These are phyloP conservation scores for Cryptococcus wingfieldii DNA, from an alignment of 1,284 basidiomycete genomes.

Conservation along the genomic window DNA sequence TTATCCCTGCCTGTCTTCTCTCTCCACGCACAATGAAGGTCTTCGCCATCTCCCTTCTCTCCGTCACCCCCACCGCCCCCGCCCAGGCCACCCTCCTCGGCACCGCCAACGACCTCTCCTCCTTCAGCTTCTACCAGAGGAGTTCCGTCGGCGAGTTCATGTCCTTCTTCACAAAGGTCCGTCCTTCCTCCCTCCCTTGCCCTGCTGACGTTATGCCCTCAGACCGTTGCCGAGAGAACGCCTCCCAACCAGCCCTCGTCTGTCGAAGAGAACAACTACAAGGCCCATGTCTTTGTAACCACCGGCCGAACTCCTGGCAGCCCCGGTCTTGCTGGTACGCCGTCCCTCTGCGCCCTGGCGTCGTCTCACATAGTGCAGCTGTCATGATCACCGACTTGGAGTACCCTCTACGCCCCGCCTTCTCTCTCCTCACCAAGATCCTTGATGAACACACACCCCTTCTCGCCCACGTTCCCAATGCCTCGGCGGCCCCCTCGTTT, in stretches of 20 bases:
- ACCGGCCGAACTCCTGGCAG: conserved; percentile 35
- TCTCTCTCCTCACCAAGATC: conserved; percentile 89
- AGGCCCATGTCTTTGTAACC: conserved; percentile 78
- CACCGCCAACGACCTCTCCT: conserved; percentile 75
- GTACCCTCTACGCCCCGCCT: conserved; percentile 94
- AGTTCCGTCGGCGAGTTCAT: conserved; percentile 82
- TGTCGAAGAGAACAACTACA: conserved; percentile 91
- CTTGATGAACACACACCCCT: conserved; percentile 84
- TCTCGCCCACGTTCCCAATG: conserved; percentile 55
- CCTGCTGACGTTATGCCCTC: not conserved
- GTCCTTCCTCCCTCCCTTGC: not conserved
- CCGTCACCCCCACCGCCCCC: conserved; percentile 43
- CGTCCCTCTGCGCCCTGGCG: not conserved
- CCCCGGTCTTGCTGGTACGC: conserved; percentile 62
- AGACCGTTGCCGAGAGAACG: conserved; percentile 90
- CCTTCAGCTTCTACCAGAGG: conserved; percentile 91
- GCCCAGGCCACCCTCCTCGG: conserved; percentile 61
- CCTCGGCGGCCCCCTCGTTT: conserved; percentile 38
- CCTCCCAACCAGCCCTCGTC: conserved; percentile 82
- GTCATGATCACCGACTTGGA: conserved; percentile 93
- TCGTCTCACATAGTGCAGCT: conserved; percentile 52
- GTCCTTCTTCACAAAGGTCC: conserved; percentile 72
- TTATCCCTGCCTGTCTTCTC: no score
- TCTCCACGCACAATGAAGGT: conserved; percentile 50
- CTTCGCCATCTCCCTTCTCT: conserved; percentile 53